These are phyloP conservation scores for Bruguiera hainesii DNA, from an alignment of 441 rosid species.

Conservation along the genomic window DNA sequence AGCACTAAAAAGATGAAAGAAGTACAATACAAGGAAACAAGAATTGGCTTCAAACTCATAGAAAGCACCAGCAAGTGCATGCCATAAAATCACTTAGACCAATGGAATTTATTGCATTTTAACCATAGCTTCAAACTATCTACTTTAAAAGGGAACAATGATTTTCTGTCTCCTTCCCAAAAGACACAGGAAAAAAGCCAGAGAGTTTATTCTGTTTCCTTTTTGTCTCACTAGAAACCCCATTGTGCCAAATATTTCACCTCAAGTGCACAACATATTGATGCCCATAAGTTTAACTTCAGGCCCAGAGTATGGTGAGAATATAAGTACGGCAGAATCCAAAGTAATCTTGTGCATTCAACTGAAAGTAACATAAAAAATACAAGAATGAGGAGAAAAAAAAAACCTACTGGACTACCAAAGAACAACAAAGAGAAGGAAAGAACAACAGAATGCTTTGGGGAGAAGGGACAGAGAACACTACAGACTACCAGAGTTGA, in stretches of 20 bases:
- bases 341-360: not conserved
- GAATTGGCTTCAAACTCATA: not conserved
- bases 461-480: no score
- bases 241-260: no score
- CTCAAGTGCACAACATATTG: not conserved
- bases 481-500: constrained; percentile 4
- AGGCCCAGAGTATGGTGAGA: not conserved
- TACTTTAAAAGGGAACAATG: no score
- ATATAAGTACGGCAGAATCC: not conserved
- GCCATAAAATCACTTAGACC: not conserved
- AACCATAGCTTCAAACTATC: no score
- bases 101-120: no score
- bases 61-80: constrained; percentile 3
- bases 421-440: not conserved
- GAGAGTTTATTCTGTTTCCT: no score
- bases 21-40: not conserved
- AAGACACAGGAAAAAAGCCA: no score
- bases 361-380: not conserved
- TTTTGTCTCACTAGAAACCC: no score
- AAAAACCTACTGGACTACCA: not conserved
- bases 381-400: not conserved
- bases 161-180: no score
- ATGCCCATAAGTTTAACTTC: not conserved
- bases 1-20: not conserved
- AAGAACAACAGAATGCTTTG: not conserved